phyloP scores from a whole-genome alignment of 140 eudicot species.

The Oenanthe javanica region DNA sequence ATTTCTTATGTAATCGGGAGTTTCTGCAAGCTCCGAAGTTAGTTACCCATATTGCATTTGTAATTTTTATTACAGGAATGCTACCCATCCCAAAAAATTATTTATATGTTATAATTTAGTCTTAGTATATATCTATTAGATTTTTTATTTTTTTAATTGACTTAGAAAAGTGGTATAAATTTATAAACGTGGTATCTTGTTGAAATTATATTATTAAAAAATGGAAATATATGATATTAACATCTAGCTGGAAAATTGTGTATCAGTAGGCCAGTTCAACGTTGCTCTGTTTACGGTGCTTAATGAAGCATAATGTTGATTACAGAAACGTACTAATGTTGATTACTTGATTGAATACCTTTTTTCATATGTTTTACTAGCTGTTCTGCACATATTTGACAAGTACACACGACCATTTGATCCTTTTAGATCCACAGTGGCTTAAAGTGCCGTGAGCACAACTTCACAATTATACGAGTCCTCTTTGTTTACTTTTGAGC shows the following conservation, averaged over 20 bases:
- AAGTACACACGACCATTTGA: background rate
- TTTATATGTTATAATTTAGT: no score
- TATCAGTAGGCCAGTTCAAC: background rate
- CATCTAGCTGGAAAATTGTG: background rate
- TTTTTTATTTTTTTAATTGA: no score
- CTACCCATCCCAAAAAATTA: no score
- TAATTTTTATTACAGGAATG: no score
- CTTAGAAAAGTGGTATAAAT: no score
- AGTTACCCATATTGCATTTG: background rate
- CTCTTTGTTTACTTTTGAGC: background rate
- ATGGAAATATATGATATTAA: background rate
- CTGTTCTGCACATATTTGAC: background rate
- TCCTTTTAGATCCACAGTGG: background rate
- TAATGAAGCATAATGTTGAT: background rate
- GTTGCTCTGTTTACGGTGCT: background rate
- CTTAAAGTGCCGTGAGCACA: background rate
- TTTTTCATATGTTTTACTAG: background rate
- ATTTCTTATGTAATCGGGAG: background rate
- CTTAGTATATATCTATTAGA: no score
- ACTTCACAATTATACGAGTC: background rate
- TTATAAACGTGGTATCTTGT: background rate
- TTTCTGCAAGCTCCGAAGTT: background rate
- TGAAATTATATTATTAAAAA: background rate
- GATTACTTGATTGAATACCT: background rate
- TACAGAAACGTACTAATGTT: no score